Evolutionary conservation across 2,329 filamentous ascomycete genomes (phyloP), one percentile per base, ranked within the genome.

Genomic region (Pseudopyrenochaeta lycopersici): DNA sequence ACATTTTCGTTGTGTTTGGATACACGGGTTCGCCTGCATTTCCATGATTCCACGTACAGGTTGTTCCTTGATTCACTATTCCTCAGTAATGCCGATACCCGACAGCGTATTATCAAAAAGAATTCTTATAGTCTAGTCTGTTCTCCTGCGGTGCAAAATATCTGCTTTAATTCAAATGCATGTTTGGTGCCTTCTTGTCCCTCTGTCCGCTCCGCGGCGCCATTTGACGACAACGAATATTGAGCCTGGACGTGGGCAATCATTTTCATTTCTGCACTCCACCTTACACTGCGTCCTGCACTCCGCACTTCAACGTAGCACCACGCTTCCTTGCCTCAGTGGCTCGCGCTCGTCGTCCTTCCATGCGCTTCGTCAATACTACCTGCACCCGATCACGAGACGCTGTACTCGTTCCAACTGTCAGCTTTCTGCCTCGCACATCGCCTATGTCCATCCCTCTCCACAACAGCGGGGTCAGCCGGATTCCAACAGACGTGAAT

Each of bases 271-370:
- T 53, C 38, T 33, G 49, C 45, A 51, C 51, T 57, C 51, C 57
- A 43, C 47, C 52, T 57, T 57, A 45, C 49, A 51, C 52, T 18
- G 46, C 52, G 48, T 53, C 7, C 44, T 58, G 57, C 60, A 58
- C 57, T 54, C 54, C 49, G 52, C 54, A 60, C 41, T 54, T 7
- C 40, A 44, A 41, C 47, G 31, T 39, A 51, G 27, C 46, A 58
- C 55, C 42, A 56, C 55, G 49, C 49, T 51, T 49, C 48, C 17
- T 48, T 14, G n/a, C 49, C 38, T 45, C 17, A 52, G 35, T 49
- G 50, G 45, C 33, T 39, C 38, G 39, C 31, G 23, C 30, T 38
- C 23, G 6, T 27, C 4, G n/a, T 10, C 15, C 10, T 33, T 7
- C 38, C 18, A 32, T 31, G 12, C 29, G 31, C 18, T n/a, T 30